Base-by-base conservation (phyloP, 495 filamentous ascomycete species). In the Aspergillus bertholletiae region DNA sequence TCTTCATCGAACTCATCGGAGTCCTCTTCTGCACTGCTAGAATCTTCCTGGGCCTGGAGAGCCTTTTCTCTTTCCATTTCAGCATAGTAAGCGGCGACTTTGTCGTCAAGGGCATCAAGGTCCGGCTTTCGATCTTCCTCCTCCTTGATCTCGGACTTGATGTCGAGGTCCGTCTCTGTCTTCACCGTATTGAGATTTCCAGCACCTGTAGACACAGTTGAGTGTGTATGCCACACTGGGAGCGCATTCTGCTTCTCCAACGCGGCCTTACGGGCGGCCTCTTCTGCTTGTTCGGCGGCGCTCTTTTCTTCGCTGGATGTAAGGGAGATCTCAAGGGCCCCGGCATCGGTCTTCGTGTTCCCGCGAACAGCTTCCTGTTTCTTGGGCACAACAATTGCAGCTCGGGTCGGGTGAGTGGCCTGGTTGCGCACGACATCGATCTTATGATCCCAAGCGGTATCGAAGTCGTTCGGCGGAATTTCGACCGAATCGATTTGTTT, bases 161-260 rank as follows among this genome's bases (percentile, higher is more conserved):
- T 65, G 12, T 64, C 57, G 1, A 64, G 40, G 22, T 71, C 75
- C 2, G 55, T 32, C 22, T 79, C 75, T n/a, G 32, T 58, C 63
- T 78, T 77, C 47, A 65, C 23, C 18, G 49, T 46, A 8, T 52
- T 50, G 32, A 53, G 26, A 22, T 59, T 71, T 24, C 58, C 60
- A 6, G 61, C 56, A 15, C 46, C 39, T 2, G 66, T 65, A 28
- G 73, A 70, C 30, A 99, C 89, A 2, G 93, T 96, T 43, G 86
- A 91, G 44, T 89, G 84, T 2, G 88, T 89, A 64, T 96, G 92
- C 91, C 95, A 97, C 11, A 85, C 78, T 0, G 94, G 94, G 34
- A 99, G 74, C 5, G 83, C 84, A 56, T 99, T 99, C 69, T 96
- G 88, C 58, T 82, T 79, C 44, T 88, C 86, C 55, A 93, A 67